A percentile compares a stretch with the other conserved stretches of the same genome.
Conservation (phyloP, 2,329 filamentous ascomycete genomes). For the Clonostachys rhizophaga region DNA sequence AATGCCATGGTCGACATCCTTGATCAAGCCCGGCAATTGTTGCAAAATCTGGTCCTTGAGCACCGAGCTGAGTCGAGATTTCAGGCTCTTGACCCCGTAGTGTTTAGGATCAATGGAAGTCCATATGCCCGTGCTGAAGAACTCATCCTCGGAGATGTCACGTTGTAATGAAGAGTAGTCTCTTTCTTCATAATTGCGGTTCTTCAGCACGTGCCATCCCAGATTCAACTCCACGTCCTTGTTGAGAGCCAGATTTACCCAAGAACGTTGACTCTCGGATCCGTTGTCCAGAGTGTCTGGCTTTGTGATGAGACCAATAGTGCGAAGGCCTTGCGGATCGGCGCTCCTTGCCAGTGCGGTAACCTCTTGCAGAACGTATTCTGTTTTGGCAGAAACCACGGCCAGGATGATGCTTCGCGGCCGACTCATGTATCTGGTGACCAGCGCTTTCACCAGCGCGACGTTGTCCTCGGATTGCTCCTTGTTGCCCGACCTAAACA, state of each 20-base stretch:
- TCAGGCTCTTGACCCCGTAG: conserved; percentile 43
- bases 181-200: conserved; percentile 31
- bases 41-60: conserved; percentile 38
- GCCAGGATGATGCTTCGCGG: conserved; percentile 55
- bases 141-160: conserved; percentile 30
- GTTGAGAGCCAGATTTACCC: conserved; percentile 36
- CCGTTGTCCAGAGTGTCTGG: conserved; percentile 31
- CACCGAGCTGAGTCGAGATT: conserved; percentile 42
- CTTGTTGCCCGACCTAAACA: conserved; percentile 43
- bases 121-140: conserved; percentile 39
- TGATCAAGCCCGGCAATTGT: conserved; percentile 38
- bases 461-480: conserved; percentile 34
- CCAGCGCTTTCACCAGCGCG: conserved; percentile 22
- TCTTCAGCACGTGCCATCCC: conserved; percentile 49
- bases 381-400: conserved; percentile 50
- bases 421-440: conserved; percentile 52
- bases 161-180: conserved; percentile 21
- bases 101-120: conserved; percentile 18
- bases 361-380: conserved; percentile 55
- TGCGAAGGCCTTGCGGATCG: conserved; percentile 27
- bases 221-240: conserved; percentile 38
- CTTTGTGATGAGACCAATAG: conserved; percentile 54
- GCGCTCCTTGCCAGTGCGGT: conserved; percentile 31
- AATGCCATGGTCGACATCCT: conserved; percentile 32
- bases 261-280: conserved; percentile 32